These are phyloP conservation scores for Hyparrhenia diplandra DNA, from an alignment of 176 grass and related monocot genomes.

Conservation along the genomic window DNA sequence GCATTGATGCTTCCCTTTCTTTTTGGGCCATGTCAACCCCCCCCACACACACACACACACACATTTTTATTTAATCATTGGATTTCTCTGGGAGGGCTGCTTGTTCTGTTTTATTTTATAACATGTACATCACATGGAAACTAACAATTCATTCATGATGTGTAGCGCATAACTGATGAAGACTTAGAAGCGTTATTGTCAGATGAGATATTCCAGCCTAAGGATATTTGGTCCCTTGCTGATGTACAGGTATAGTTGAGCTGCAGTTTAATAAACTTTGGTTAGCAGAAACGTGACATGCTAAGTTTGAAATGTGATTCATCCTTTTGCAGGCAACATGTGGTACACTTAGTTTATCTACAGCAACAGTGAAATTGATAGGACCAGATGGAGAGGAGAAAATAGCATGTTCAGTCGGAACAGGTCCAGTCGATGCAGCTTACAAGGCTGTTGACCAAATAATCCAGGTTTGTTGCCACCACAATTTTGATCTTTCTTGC, in stretches of 20 bases:
- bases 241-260: constrained; percentile 66
- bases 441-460: constrained; percentile 96
- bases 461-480: constrained; percentile 47
- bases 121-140: background rate
- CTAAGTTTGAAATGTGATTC: background rate
- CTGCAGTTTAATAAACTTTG: background rate
- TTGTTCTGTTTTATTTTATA: background rate
- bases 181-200: constrained; percentile 89
- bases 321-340: constrained; percentile 60
- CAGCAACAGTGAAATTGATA: constrained; percentile 91
- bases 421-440: constrained; percentile 94
- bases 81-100: background rate
- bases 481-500: constrained; percentile 12
- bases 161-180: constrained; percentile 82
- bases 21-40: background rate
- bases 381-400: constrained; percentile 68
- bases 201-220: constrained; percentile 96
- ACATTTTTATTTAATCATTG: background rate
- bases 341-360: constrained; percentile 85
- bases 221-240: constrained; percentile 86
- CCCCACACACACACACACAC: too few relatives aligned
- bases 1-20: background rate
- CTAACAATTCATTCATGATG: constrained; percentile 15
- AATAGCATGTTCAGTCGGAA: constrained; percentile 72
- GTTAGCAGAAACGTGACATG: background rate